phyloP scores from a whole-genome alignment of 495 filamentous ascomycete genomes.

The Ramalina peruviana region DNA sequence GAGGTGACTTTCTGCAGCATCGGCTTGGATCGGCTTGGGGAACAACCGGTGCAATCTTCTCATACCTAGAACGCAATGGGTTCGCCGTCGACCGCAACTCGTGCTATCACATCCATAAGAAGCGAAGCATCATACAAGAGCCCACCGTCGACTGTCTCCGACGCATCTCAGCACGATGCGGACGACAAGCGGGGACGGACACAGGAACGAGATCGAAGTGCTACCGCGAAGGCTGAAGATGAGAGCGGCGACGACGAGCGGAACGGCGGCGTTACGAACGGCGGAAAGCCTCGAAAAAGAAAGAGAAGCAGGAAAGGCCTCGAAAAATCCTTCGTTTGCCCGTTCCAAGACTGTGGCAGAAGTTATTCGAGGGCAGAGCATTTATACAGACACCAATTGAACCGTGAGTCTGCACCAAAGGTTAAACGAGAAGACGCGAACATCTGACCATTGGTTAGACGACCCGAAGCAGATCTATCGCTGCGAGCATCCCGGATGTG shows the following conservation, averaged over 20 bases:
- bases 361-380: conserved; percentile 95
- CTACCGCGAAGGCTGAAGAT: conserved; percentile 18
- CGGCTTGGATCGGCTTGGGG: background rate
- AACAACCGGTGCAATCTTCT: background rate
- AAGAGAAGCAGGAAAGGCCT: conserved; percentile 71
- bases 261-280: conserved; percentile 17
- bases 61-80: conserved; percentile 1
- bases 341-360: conserved; percentile 80
- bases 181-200: conserved; percentile 13
- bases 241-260: conserved; percentile 20
- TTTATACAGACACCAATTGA: conserved; percentile 90
- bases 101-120: conserved; percentile 8
- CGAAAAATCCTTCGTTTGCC: conserved; percentile 93
- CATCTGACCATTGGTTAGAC: conserved; percentile 28
- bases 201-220: conserved; percentile 15
- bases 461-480: conserved; percentile 87
- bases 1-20: too few relatives aligned
- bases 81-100: conserved; percentile 5
- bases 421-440: background rate
- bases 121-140: conserved; percentile 16
- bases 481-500: conserved; percentile 87
- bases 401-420: conserved; percentile 45
- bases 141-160: conserved; percentile 14
- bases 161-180: conserved; percentile 13
- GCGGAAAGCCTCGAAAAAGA: conserved; percentile 47